These are phyloP conservation scores for Solanum hybrid DNA, from an alignment of 305 asterid species.

Conservation along the genomic window DNA sequence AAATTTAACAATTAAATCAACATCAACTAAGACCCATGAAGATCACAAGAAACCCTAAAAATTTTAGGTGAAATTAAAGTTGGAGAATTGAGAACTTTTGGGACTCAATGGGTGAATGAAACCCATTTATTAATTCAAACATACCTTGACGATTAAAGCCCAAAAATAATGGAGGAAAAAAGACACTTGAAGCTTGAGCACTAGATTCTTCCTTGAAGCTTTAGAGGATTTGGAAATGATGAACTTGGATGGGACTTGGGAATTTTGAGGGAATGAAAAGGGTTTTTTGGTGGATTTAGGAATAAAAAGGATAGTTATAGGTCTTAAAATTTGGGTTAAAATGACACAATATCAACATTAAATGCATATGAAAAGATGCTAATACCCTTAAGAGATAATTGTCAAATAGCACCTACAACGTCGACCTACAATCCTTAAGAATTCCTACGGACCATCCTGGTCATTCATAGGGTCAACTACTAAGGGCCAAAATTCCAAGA, in stretches of 20 bases:
- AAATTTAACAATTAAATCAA: not conserved
- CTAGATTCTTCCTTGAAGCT: not conserved
- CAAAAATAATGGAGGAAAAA: not conserved
- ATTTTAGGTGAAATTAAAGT: not conserved
- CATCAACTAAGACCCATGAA: not conserved
- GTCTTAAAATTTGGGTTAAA: not conserved
- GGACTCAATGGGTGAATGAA: not conserved
- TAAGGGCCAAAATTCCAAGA: not conserved
- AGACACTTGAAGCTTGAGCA: not conserved
- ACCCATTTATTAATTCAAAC: not conserved
- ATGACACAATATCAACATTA: not conserved
- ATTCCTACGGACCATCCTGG: not conserved
- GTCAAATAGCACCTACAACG: not conserved
- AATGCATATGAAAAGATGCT: not conserved
- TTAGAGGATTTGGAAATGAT: not conserved
- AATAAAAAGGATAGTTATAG: too few relatives aligned
- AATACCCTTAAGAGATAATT: not conserved
- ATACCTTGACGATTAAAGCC: not conserved
- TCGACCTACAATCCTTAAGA: not conserved
- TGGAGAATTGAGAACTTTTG: not conserved
- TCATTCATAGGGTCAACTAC: not conserved
- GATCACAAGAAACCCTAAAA: not conserved
- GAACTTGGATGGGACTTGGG: not conserved
- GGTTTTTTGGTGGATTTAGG: not conserved
- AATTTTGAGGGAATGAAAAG: not conserved